These are phyloP conservation scores for Lolium multiflorum DNA, from an alignment of 176 grass and related monocot genomes.

Conservation along the genomic window DNA sequence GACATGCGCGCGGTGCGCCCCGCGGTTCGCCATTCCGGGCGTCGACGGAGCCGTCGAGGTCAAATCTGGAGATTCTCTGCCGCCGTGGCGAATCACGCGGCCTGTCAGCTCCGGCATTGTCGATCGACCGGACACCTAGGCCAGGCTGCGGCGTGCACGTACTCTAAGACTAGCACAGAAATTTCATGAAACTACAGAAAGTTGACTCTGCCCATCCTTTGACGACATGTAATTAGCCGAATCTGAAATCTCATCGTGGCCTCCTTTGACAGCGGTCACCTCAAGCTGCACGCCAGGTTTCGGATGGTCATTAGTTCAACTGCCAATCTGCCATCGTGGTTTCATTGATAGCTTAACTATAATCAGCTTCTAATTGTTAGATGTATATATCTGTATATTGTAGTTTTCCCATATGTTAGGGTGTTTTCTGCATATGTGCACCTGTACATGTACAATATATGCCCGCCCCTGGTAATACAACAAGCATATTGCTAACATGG, in stretches of 20 bases:
- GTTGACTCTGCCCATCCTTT: background rate
- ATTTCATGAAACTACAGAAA: background rate
- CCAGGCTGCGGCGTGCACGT: background rate
- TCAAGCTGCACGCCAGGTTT: background rate
- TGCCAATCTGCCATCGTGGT: background rate
- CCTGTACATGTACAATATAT: too few species aligned
- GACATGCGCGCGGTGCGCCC: background rate
- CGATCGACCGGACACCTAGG: background rate
- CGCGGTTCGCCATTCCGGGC: slow-evolving; percentile 27
- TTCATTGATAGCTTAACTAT: background rate
- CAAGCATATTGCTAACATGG: too few species aligned
- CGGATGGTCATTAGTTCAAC: background rate
- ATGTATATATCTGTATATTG: too few species aligned
- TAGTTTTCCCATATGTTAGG: too few species aligned
- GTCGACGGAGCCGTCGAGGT: background rate
- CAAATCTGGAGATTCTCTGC: slow-evolving; percentile 23
- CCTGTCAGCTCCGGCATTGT: background rate
- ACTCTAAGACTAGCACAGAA: background rate
- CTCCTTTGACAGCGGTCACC: background rate
- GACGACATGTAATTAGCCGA: background rate
- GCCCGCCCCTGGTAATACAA: too few species aligned
- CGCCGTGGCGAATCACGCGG: slow-evolving; percentile 18
- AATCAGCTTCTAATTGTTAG: background rate
- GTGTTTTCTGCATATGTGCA: too few species aligned
- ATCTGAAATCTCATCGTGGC: background rate